Evolutionary conservation across 2,329 filamentous ascomycete genomes (phyloP).

Genomic region (Helotiales sp.): DNA sequence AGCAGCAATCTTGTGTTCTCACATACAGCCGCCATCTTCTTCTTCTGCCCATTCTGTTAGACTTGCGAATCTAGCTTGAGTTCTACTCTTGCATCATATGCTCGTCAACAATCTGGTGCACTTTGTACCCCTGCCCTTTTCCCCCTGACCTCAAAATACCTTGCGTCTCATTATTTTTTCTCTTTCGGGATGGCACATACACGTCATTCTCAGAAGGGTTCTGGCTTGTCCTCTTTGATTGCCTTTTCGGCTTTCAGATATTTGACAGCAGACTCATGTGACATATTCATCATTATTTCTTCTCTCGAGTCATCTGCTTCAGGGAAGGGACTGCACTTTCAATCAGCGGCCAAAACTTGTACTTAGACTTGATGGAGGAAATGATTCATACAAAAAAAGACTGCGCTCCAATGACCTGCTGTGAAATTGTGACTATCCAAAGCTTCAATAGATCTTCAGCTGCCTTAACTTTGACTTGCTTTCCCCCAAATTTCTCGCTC

Average conservation of each 20-base stretch:
- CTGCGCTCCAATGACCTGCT: background rate
- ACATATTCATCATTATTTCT: slow-evolving; percentile 28
- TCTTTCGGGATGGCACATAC: slow-evolving; percentile 4
- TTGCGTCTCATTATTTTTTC: slow-evolving; percentile 6
- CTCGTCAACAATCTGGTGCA: slow-evolving; percentile 13
- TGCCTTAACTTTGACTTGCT: no score
- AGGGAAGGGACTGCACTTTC: slow-evolving; percentile 12
- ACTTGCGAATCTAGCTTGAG: background rate
- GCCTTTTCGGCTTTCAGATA: background rate
- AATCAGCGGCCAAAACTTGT: slow-evolving; percentile 24
- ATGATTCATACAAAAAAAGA: slow-evolving; percentile 11
- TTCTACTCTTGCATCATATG: background rate
- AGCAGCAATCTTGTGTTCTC: slow-evolving; percentile 31
- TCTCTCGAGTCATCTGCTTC: slow-evolving; percentile 15
- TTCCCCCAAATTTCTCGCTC: no score
- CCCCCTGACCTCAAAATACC: slow-evolving; percentile 2
- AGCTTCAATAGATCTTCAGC: no score
- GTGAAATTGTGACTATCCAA: background rate
- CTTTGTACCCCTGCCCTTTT: slow-evolving; percentile 24
- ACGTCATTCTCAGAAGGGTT: slow-evolving; percentile 12
- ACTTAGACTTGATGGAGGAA: slow-evolving; percentile 30
- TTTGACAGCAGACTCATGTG: slow-evolving; percentile 10
- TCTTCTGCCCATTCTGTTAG: background rate
- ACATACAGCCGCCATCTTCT: slow-evolving; percentile 25
- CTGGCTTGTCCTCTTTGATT: background rate